phyloP scores from a whole-genome alignment of 805 yeast species.

The Clavispora fructus region DNA sequence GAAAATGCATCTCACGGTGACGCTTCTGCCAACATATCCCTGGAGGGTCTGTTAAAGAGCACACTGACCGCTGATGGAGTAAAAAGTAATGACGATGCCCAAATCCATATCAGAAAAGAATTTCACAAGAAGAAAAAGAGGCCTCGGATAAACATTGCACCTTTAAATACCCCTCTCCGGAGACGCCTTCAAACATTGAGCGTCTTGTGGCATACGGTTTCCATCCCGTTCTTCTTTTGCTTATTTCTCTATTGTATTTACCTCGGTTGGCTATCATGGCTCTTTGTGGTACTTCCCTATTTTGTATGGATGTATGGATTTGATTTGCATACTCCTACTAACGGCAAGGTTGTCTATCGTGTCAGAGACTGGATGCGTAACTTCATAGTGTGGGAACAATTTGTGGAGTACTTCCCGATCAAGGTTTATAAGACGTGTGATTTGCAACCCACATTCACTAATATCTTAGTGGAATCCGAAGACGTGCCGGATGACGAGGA shows the following conservation, averaged over 20 bases:
- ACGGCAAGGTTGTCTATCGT: conserved; percentile 63
- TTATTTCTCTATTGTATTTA: conserved; percentile 46
- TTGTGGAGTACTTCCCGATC: conserved; percentile 78
- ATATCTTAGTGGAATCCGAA: conserved; percentile 22
- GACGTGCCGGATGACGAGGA: conserved; percentile 31
- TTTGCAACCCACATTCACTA: conserved; percentile 67
- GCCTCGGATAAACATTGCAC: conserved; percentile 41
- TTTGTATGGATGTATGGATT: conserved; percentile 46
- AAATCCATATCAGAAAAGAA: background rate
- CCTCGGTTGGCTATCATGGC: conserved; percentile 62
- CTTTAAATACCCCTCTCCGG: conserved; percentile 48
- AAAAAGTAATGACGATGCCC: background rate
- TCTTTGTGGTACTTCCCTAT: conserved; percentile 57
- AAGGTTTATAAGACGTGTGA: conserved; percentile 60
- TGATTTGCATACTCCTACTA: conserved; percentile 65
- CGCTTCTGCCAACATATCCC: no score
- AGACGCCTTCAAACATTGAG: conserved; percentile 63
- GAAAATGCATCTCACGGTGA: no score
- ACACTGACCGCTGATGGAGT: background rate
- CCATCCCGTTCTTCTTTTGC: conserved; percentile 55
- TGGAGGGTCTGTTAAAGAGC: no score
- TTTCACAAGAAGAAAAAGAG: background rate
- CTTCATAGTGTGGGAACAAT: conserved; percentile 60
- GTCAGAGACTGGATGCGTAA: conserved; percentile 54
- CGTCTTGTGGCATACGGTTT: conserved; percentile 67